Evolutionary conservation across 2,329 filamentous ascomycete genomes (phyloP).

Genomic region (Xylaria sp.): DNA sequence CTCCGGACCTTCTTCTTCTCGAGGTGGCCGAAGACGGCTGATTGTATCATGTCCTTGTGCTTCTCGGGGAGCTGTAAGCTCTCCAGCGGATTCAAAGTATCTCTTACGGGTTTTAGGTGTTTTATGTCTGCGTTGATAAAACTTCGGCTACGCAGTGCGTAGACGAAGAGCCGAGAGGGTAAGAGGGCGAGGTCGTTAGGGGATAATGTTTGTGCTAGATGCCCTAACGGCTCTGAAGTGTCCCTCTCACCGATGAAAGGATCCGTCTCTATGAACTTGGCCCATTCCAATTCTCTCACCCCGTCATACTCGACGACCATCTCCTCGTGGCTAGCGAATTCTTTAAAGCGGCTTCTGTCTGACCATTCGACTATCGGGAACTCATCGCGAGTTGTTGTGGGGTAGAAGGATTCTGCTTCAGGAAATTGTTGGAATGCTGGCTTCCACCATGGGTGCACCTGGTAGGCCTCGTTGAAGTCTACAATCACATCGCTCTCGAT

Average conservation of each 20-base stretch:
- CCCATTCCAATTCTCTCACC: constrained; percentile 26
- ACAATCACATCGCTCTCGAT: constrained; percentile 29
- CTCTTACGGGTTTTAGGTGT: constrained; percentile 19
- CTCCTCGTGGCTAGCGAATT: constrained; percentile 16
- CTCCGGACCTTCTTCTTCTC: constrained; percentile 31
- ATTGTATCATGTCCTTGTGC: constrained; percentile 30
- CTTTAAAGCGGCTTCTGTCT: constrained; percentile 19
- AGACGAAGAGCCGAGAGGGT: constrained; percentile 27
- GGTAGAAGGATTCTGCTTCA: constrained; percentile 22
- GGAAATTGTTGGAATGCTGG: constrained; percentile 27
- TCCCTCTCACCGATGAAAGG: constrained; percentile 19
- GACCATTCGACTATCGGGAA: constrained; percentile 28
- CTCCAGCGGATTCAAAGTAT: constrained; percentile 26
- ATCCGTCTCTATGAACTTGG: constrained; percentile 19
- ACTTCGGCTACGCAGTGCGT: constrained; percentile 25
- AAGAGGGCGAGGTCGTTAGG: constrained; percentile 26
- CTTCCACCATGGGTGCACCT: constrained; percentile 29
- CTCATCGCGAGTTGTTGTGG: constrained; percentile 20
- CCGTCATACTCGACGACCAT: constrained; percentile 27
- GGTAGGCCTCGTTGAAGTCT: constrained; percentile 29
- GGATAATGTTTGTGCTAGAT: constrained; percentile 15
- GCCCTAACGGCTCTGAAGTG: constrained; percentile 4
- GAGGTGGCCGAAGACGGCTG: constrained; percentile 28
- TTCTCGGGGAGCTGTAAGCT: constrained; percentile 28
- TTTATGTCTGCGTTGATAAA: constrained; percentile 29